Evolutionary conservation across 116 monocot genomes (phyloP).

Genomic region (Posidonia oceanica): DNA sequence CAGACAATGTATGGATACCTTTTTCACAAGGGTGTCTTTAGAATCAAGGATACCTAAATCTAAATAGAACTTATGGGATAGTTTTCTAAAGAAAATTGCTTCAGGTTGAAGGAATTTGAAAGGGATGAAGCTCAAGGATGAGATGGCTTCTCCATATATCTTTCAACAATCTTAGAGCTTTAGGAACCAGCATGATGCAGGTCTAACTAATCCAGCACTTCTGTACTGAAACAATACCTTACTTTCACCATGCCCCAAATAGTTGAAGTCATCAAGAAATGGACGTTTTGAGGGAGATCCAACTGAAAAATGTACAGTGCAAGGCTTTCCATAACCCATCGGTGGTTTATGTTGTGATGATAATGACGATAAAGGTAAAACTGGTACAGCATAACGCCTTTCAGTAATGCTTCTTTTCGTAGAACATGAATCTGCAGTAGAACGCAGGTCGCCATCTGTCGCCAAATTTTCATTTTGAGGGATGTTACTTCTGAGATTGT

Average conservation of each 20-base stretch:
- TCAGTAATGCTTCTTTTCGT: constrained; percentile 48
- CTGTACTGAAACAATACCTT: constrained; percentile 6
- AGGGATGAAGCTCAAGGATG: neutral
- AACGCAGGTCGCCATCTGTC: constrained; percentile 39
- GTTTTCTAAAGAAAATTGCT: too few relatives aligned
- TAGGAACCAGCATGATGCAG: neutral
- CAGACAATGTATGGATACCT: too few relatives aligned
- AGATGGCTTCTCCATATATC: neutral
- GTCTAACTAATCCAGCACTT: neutral
- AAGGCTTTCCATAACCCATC: constrained; percentile 1
- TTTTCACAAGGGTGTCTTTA: too few relatives aligned
- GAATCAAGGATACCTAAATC: too few relatives aligned
- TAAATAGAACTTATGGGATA: too few relatives aligned
- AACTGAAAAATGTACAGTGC: constrained; percentile 1
- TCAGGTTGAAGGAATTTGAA: neutral
- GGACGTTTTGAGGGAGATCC: constrained; percentile 13
- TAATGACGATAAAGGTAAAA: constrained; percentile 17
- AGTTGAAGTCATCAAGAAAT: neutral
- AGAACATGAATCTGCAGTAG: constrained; percentile 61
- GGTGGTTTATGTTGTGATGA: constrained; percentile 18
- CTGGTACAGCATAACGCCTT: constrained; percentile 32
- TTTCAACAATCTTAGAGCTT: neutral
- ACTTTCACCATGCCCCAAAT: neutral
- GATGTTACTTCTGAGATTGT: neutral
- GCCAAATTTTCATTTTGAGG: constrained; percentile 4